phyloP scores from a whole-genome alignment of 2,329 filamentous ascomycete species.

The Ascochyta viciae-villosae region DNA sequence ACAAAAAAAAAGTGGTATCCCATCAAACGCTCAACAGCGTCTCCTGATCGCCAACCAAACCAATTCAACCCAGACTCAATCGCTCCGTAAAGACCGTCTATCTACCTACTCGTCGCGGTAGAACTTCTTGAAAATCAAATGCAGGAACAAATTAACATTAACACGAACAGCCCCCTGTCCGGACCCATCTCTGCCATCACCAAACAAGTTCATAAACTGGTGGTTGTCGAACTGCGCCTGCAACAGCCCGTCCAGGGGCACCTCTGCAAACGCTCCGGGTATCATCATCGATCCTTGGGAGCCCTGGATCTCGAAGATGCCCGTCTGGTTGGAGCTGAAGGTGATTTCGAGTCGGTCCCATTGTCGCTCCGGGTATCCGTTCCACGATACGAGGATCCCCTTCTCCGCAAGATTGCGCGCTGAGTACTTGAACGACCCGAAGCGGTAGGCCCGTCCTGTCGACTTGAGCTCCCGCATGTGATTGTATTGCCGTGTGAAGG shows the following conservation, averaged over 20 bases:
- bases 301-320: conserved; percentile 91
- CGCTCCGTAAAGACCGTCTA: not conserved
- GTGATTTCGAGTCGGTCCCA: conserved; percentile 95
- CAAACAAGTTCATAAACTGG: conserved; percentile 93
- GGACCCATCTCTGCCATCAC: conserved; percentile 34
- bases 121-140: conserved; percentile 99
- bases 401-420: conserved; percentile 88
- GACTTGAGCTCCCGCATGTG: conserved; percentile 95
- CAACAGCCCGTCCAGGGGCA: conserved; percentile 90
- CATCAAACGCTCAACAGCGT: not conserved
- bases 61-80: not conserved
- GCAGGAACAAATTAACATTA: conserved; percentile 95
- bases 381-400: conserved; percentile 92
- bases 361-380: conserved; percentile 79
- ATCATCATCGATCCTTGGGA: conserved; percentile 93
- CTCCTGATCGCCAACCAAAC: not conserved
- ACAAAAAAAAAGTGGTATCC: conserved; percentile 2
- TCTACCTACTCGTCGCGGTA: conserved; percentile 62
- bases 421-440: conserved; percentile 97
- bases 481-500: conserved; percentile 98
- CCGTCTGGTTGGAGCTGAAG: conserved; percentile 91
- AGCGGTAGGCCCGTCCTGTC: conserved; percentile 91
- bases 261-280: conserved; percentile 85
- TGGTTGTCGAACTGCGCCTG: conserved; percentile 97
- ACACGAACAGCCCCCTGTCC: conserved; percentile 67